These are phyloP conservation scores for Fusarium sp. DNA, from an alignment of 2,329 filamentous ascomycete species.

Conservation along the genomic window DNA sequence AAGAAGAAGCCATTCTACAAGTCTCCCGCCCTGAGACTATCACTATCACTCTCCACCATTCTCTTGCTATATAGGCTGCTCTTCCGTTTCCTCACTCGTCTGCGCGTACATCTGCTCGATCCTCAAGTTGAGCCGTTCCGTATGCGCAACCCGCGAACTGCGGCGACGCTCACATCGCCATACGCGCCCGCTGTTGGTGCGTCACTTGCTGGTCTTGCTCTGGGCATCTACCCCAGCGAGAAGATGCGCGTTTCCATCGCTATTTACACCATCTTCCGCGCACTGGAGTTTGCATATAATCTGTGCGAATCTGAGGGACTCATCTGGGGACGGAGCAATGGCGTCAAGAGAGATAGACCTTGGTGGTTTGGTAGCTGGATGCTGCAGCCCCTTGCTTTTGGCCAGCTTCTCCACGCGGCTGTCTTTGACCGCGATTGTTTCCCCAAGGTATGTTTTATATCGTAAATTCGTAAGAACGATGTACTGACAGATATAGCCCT, in stretches of 20 bases:
- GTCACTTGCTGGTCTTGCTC: constrained; percentile 83
- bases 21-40: constrained; percentile 79
- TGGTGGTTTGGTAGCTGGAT: constrained; percentile 90
- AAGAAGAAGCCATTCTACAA: constrained; percentile 67
- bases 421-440: constrained; percentile 82
- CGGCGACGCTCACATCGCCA: constrained; percentile 79
- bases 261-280: constrained; percentile 83
- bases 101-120: constrained; percentile 82
- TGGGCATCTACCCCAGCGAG: constrained; percentile 77
- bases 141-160: constrained; percentile 80
- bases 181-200: constrained; percentile 92
- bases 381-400: constrained; percentile 79
- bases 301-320: constrained; percentile 78
- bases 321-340: constrained; percentile 69
- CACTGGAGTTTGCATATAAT: constrained; percentile 89
- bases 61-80: constrained; percentile 89
- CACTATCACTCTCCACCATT: constrained; percentile 84
- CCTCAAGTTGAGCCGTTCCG: constrained; percentile 85
- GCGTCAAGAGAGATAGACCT: constrained; percentile 70
- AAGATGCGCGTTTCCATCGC: constrained; percentile 80
- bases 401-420: constrained; percentile 80
- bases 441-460: constrained; percentile 62
- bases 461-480: not conserved
- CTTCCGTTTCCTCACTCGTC: constrained; percentile 86
- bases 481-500: constrained; percentile 37